Conservation (phyloP, 495 filamentous ascomycete species). For the Penicillium dipodomyicola region DNA sequence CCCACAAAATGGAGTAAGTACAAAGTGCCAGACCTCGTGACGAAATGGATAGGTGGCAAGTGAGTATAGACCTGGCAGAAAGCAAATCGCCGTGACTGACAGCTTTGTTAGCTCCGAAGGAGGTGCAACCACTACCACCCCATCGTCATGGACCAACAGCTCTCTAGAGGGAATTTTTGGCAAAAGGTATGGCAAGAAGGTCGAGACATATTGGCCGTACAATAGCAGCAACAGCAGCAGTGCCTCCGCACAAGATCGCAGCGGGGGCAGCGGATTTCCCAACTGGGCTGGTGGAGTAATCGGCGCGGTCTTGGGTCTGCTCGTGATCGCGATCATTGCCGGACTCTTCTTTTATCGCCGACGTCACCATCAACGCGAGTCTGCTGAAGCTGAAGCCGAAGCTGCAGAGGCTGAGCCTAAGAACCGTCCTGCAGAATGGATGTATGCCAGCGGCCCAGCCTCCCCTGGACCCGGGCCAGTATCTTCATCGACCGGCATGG, state of each 20-base stretch:
- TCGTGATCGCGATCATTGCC: slow-evolving; percentile 56
- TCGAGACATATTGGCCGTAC: slow-evolving; percentile 63
- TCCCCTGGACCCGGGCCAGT: neutral
- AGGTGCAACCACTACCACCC: slow-evolving; percentile 55
- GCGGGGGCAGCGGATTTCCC: slow-evolving; percentile 46
- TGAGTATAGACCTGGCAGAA: slow-evolving; percentile 24
- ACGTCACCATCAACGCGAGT: slow-evolving; percentile 27
- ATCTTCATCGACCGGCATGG: neutral
- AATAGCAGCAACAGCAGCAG: slow-evolving; percentile 15
- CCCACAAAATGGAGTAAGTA: slow-evolving; percentile 58
- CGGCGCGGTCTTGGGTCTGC: slow-evolving; percentile 62
- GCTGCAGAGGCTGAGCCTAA: neutral
- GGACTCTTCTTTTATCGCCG: slow-evolving; percentile 55
- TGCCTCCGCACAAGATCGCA: neutral
- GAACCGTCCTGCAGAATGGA: neutral
- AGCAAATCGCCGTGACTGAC: neutral
- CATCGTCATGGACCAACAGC: slow-evolving; percentile 49
- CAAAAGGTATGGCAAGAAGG: slow-evolving; percentile 53
- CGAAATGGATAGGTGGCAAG: slow-evolving; percentile 60
- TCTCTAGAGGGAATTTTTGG: slow-evolving; percentile 54
- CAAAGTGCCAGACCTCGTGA: slow-evolving; percentile 57
- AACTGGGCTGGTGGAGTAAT: slow-evolving; percentile 62
- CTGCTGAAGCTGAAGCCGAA: neutral
- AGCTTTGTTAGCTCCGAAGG: slow-evolving; percentile 42
- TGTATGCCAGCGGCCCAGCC: slow-evolving; percentile 3